phyloP scores from a whole-genome alignment of 1,284 basidiomycete genomes.

The Violaceomyces palustris region DNA sequence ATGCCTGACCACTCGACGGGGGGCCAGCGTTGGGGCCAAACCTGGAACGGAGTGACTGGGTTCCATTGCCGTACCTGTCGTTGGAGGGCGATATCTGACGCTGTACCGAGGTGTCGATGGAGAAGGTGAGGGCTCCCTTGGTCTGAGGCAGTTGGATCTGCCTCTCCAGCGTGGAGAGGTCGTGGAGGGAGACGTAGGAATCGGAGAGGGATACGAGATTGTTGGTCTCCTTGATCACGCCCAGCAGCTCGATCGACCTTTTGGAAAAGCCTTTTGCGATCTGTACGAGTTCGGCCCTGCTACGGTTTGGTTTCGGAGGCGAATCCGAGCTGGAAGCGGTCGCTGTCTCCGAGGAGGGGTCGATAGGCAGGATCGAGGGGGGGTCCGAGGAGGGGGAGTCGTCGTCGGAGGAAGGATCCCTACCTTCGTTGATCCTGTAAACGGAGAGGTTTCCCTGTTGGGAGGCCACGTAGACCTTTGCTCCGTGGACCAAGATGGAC shows the following conservation, averaged over 20 bases:
- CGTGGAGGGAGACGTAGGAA: slow-evolving; percentile 58
- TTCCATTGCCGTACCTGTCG: too few relatives aligned
- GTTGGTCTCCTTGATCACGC: slow-evolving; percentile 73
- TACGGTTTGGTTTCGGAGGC: too few relatives aligned
- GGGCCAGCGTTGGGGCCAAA: too few relatives aligned
- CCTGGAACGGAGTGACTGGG: too few relatives aligned
- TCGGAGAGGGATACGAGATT: slow-evolving; percentile 77
- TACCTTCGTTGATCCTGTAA: slow-evolving; percentile 16
- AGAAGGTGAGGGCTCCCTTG: slow-evolving; percentile 75
- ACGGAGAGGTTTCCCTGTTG: slow-evolving; percentile 19
- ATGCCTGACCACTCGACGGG: not conserved
- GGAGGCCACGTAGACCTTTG: slow-evolving; percentile 39
- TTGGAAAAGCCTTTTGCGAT: slow-evolving; percentile 57
- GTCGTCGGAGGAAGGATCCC: too few relatives aligned
- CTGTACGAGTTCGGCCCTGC: slow-evolving; percentile 15
- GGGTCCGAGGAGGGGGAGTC: not conserved
- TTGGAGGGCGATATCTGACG: too few relatives aligned
- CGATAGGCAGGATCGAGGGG: not conserved
- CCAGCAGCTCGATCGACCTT: slow-evolving; percentile 77
- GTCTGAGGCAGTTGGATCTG: slow-evolving; percentile 58
- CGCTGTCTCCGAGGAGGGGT: too few relatives aligned
- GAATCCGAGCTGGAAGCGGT: slow-evolving; percentile 2
- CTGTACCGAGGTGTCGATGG: slow-evolving; percentile 63
- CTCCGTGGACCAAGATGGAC: slow-evolving; percentile 25
- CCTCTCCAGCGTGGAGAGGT: slow-evolving; percentile 64